Percentiles rank a stretch among this genome's conserved stretches.
Conservation (phyloP, 129 eudicot species). For the Flaveria sonorensis region DNA sequence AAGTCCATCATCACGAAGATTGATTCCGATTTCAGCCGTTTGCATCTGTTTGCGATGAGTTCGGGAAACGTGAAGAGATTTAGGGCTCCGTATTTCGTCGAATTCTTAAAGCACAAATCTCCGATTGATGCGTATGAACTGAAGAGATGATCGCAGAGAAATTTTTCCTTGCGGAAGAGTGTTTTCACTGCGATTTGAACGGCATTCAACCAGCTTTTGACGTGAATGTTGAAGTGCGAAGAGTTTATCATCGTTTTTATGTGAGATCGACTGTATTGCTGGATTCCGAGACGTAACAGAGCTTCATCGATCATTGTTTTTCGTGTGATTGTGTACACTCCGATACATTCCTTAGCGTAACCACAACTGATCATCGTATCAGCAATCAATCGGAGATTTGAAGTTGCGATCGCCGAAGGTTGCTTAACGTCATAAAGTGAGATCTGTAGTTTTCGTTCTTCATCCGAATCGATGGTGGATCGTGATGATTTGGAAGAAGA, state of each 20-base stretch:
- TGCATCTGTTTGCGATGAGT: constrained; percentile 42
- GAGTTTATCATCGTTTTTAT: constrained; percentile 52
- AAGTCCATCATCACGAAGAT: constrained; percentile 53
- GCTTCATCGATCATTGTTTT: constrained; percentile 64
- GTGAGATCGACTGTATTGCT: constrained; percentile 34
- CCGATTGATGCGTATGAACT: constrained; percentile 33
- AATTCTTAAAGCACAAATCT: constrained; percentile 53
- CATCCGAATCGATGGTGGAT: constrained; percentile 32
- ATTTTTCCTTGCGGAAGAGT: constrained; percentile 52
- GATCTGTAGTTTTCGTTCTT: constrained; percentile 29
- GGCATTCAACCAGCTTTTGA: constrained; percentile 51
- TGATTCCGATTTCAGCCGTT: constrained; percentile 46
- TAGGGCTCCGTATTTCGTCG: constrained; percentile 49
- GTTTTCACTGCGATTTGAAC: constrained; percentile 42
- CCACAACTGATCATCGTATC: constrained; percentile 78
- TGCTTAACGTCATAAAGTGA: constrained; percentile 38
- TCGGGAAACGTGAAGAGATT: constrained; percentile 58
- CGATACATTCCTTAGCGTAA: constrained; percentile 56
- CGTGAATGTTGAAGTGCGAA: constrained; percentile 39
- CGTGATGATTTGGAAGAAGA: constrained; percentile 37
- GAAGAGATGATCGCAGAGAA: constrained; percentile 63
- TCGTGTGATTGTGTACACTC: constrained; percentile 49
- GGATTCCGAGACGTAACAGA: constrained; percentile 50
- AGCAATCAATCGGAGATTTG: constrained; percentile 55
- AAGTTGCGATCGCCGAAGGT: constrained; percentile 37